Evolutionary conservation across 225 moss, liverwort and hornwort genomes (phyloP).

Genomic region (Bryum argenteum): DNA sequence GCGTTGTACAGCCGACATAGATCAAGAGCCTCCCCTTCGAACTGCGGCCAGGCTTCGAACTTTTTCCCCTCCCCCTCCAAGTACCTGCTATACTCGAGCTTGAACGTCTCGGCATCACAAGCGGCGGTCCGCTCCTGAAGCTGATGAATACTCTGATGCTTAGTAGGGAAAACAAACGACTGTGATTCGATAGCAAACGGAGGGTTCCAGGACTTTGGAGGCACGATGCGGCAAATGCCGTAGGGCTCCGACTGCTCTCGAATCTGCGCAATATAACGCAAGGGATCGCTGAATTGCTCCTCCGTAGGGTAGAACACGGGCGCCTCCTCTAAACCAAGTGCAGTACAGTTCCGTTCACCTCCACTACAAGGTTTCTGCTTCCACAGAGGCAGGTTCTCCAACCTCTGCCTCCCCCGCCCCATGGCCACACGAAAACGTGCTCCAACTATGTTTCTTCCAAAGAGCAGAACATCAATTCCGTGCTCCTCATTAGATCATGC

Average conservation of each 20-base stretch:
- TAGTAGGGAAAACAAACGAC: conserved; percentile 95
- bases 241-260: conserved; percentile 82
- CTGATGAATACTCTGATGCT: conserved; percentile 97
- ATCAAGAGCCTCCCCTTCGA: conserved; percentile 80
- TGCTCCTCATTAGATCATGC: conserved; percentile 65
- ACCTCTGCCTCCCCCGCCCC: conserved; percentile 92
- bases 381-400: conserved; percentile 64
- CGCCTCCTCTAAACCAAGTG: conserved; percentile 82
- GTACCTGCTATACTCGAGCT: conserved; percentile 86
- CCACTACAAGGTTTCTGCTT: conserved; percentile 59
- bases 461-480: conserved; percentile 49
- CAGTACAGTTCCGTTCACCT: conserved; percentile 49
- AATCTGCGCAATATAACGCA: conserved; percentile 91
- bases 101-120: conserved; percentile 93
- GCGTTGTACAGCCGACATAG: conserved; percentile 92
- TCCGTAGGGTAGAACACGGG: conserved; percentile 91
- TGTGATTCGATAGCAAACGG: conserved; percentile 88
- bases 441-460: conserved; percentile 54
- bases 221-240: conserved; percentile 97
- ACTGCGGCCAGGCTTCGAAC: conserved; percentile 71
- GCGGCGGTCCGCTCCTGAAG: conserved; percentile 96
- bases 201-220: conserved; percentile 90
- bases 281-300: conserved; percentile 85
- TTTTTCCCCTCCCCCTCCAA: conserved; percentile 68
- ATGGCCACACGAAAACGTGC: conserved; percentile 49